Evolutionary conservation across 768 basidiomycete genomes (phyloP), one percentile per base, ranked within the genome.

Genomic region (Russula brevipes): DNA sequence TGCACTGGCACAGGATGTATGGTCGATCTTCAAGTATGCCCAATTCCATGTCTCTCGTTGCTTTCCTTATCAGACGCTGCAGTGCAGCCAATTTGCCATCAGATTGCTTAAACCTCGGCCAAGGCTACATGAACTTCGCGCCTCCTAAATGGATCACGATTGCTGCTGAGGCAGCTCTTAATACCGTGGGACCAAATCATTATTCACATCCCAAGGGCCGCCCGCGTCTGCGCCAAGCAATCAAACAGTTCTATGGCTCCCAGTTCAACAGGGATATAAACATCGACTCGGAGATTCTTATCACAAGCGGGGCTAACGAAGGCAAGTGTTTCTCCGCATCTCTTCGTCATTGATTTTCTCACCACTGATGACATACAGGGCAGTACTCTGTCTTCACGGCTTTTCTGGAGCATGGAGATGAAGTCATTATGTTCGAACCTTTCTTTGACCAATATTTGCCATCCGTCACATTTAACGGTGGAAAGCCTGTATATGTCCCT

Each of bases 341-440:
- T 17, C 17, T 30, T 30, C 11, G 33, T 53, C 9, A 30, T 64
- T 31, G 57, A 30, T 47, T 46, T 3, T 54, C 58, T 69, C 57
- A 68, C 49, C 14, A 3, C 54, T 63, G 35, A 19, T 46, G 7
- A 30, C 33, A 11, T 6, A 31, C 73, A 94, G 95, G 96, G 31
- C 90, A 94, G 80, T 98, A 96, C 74, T 85, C 95, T 55, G 91
- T 94, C 56, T 91, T 96, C 69, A 84, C 86, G 11, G 97, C 97
- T 0, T 98, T 96, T 77, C 75, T 97, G 44, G 88, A 98, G 65
- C 81, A 83, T 42, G 96, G 89, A 4, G 97, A 98, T 70, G 97
- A 99, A 74, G 96, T 98, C 66, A 96, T 99, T 75, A 87, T 98
- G 84, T 95, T 98, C 71, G 97, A 98, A 75, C 96, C 95, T 1